Base-by-base conservation (phyloP, 352 stramenopile genomes). In the Phytopythium vexans region DNA sequence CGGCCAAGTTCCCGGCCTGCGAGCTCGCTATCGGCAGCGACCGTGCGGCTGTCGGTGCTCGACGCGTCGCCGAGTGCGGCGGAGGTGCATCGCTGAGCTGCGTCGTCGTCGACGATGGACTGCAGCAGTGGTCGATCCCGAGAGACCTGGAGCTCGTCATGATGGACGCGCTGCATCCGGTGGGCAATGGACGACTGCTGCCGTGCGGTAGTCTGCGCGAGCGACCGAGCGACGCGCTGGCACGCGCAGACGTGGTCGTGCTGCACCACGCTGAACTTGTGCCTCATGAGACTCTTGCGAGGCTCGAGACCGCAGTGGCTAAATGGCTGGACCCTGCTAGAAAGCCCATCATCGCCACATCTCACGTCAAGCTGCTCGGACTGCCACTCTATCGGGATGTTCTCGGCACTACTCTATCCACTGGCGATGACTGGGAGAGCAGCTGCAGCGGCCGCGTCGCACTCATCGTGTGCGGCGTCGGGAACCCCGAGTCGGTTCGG, bases 81-180 rank as follows among this genome's bases (percentile, higher is more conserved):
- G 8, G 38, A 35, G 9, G 54, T 33, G 8, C 39, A 58, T 41
- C 46, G 49, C 40, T 72, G 11, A 76, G 60, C 54, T 84, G 74
- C 46, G 54, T 86, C 11, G 39, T 90, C 33, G 36, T 90, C 36
- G 79, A 90, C 32, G 79, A 90, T 51, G 79, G 79, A 11, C 50
- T 90, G 37, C 79, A 90, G 66, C 79, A 90, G 63, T 90, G 76
- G 74, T 56, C 58, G 35, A 68, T 90, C 32, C 43, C 53, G 1
- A 86, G 79, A 47, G 72, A 88, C 44, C 41, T 90, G 12, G 77
- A 90, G 49, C 72, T 90, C 50, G 73, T 90, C 21, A 88, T 87
- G 77, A 53, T 90, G 43, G 77, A 90, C 35, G 74, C 72, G 27
- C 56, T 88, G 35, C 70, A 84, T 59, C 74, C 79, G 12, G 80